These are phyloP conservation scores for Sclerotiophoma versabilis DNA, from an alignment of 2,329 filamentous ascomycete genomes.

Conservation along the genomic window DNA sequence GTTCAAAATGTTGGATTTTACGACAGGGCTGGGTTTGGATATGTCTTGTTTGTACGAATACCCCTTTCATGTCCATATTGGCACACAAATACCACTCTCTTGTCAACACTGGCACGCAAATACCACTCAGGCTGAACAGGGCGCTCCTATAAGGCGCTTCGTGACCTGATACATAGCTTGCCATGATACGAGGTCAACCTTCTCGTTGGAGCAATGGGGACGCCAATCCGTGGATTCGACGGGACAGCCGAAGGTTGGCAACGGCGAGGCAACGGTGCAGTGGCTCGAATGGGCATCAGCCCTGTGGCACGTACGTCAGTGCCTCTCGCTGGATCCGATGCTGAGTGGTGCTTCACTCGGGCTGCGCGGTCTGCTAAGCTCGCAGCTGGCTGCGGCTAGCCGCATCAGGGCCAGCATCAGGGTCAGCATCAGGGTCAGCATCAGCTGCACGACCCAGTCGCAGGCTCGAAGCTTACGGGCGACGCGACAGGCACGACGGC, in stretches of 20 bases:
- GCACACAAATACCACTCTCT: not conserved
- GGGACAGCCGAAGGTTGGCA: constrained; percentile 4
- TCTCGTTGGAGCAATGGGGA: constrained; percentile 5
- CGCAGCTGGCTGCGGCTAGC: not conserved
- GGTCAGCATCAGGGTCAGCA: not conserved
- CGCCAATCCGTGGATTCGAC: constrained; percentile 6
- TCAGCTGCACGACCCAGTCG: constrained; percentile 2
- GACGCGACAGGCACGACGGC: constrained; percentile 30
- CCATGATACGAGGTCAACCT: not conserved
- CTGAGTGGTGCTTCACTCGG: constrained; percentile 13
- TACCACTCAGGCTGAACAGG: not conserved
- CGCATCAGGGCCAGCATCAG: not conserved
- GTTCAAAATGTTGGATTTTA: not conserved
- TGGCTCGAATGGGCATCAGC: constrained; percentile 16
- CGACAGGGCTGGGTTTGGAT: not conserved
- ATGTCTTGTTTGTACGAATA: not conserved
- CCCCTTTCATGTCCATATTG: not conserved
- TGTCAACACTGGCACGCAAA: not conserved
- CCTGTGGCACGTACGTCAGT: constrained; percentile 14
- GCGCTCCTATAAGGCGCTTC: not conserved
- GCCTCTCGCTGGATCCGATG: not conserved
- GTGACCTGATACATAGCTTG: constrained; percentile 6
- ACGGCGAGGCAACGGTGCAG: constrained; percentile 4
- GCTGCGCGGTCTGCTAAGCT: constrained; percentile 26
- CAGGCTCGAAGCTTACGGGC: constrained; percentile 23